Percentiles rank a stretch among this genome's conserved stretches.
Evolutionary conservation across 2,329 filamentous ascomycete genomes (phyloP).

Genomic region (Venturia carpophila): DNA sequence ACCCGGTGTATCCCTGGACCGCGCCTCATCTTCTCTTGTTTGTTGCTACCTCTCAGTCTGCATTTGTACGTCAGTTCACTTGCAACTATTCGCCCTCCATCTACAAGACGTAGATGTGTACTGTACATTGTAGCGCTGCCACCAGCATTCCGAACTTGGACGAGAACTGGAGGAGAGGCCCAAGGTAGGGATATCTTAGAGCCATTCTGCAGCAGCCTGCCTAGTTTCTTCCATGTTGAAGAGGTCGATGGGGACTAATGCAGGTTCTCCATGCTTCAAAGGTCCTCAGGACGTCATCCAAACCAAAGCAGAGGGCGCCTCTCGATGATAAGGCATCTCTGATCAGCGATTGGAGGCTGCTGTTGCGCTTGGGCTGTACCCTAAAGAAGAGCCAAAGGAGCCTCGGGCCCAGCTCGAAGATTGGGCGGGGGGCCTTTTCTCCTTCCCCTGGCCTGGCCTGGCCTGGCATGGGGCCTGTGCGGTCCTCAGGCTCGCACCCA

Average conservation of each 20-base stretch:
- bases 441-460: neutral
- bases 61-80: neutral
- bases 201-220: neutral
- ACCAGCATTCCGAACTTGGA: neutral
- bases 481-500: neutral
- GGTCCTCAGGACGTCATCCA: neutral
- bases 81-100: neutral
- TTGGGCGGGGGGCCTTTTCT: too few relatives aligned
- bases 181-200: too few relatives aligned
- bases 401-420: too few relatives aligned
- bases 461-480: too few relatives aligned
- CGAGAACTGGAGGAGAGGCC: neutral
- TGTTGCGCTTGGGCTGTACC: neutral
- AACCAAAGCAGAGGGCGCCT: neutral
- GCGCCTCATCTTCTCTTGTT: neutral
- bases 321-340: neutral
- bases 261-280: too few relatives aligned
- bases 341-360: neutral
- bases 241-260: too few relatives aligned
- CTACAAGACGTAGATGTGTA: neutral
- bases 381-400: neutral
- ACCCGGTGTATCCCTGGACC: neutral
- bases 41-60: neutral
- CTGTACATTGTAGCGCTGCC: neutral
- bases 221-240: neutral